These are phyloP conservation scores for Pyricularia pennisetigena DNA, from an alignment of 2,329 filamentous ascomycete genomes.

Conservation along the genomic window DNA sequence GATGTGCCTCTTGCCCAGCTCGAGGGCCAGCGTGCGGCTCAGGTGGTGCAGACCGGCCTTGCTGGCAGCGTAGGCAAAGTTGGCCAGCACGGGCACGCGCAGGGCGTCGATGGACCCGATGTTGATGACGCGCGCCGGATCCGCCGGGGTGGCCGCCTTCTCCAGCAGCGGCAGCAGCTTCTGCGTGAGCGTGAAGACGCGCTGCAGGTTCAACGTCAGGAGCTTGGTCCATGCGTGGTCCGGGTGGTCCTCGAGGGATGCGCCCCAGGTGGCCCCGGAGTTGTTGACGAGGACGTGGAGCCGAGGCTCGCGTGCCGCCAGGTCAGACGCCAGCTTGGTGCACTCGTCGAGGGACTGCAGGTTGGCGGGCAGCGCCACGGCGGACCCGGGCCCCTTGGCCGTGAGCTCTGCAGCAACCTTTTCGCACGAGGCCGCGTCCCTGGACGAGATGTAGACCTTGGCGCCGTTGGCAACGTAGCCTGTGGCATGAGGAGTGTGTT, in stretches of 20 bases:
- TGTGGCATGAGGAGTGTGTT: conserved; percentile 13
- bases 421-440: conserved; percentile 49
- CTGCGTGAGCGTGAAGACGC: conserved; percentile 58
- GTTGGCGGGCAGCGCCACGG: conserved; percentile 51
- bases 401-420: conserved; percentile 47
- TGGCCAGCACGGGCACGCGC: conserved; percentile 47
- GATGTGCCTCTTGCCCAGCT: conserved; percentile 48
- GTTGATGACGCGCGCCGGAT: conserved; percentile 50
- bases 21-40: conserved; percentile 45
- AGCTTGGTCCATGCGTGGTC: conserved; percentile 48
- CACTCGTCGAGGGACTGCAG: conserved; percentile 50
- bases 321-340: conserved; percentile 39
- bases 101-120: conserved; percentile 56
- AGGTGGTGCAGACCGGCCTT: conserved; percentile 60
- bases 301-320: conserved; percentile 36
- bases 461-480: conserved; percentile 56
- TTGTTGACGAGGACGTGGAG: conserved; percentile 60
- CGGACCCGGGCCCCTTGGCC: conserved; percentile 33
- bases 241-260: conserved; percentile 47
- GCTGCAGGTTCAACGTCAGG: conserved; percentile 56
- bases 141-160: conserved; percentile 23
- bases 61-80: conserved; percentile 48
- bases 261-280: conserved; percentile 56
- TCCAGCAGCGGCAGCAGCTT: conserved; percentile 49
- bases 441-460: conserved; percentile 56